Evolutionary conservation across 768 basidiomycete species (phyloP), one percentile per base, ranked within the genome.

Genomic region (Peribolospora kevripleyi): DNA sequence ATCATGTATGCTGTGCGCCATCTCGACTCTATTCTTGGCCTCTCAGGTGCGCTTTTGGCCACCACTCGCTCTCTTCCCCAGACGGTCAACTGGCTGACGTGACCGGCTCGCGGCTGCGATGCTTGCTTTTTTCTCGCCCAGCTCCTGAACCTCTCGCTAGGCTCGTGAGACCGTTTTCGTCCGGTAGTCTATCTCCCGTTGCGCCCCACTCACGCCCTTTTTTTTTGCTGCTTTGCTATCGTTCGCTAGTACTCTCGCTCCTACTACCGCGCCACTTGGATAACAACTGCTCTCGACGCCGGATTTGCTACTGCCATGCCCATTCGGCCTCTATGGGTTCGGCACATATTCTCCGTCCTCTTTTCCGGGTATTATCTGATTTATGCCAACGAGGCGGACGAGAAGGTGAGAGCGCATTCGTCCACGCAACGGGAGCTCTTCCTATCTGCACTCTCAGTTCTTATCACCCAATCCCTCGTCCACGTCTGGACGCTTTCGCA

Each of bases 231-330:
- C 57, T 5, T 5, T 52, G 53, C 10, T 50, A 52, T 8, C 59
- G 37, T 46, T 10, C 11, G 25, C 7, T 53, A 88, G 86, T 91
- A 93, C 65, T 83, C 86, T 3, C 76, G 84, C 0, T 82, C 84
- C 2, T 93, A 88, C 68, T 91, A 90, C 69, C 81, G 93, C 37
- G 91, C 88, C 6, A 91, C 90, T 52, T 98, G 88, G 82, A 80
- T 98, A 55, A 77, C 69, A 51, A 91, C 84, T 0, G 43, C 88
- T 2, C 72, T 95, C n/a, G 93, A 98, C 65, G 87, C 90, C 3
- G 93, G 90, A 1, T 95, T 97, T 64, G 88, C 88, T 0, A 88
- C 88, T 0, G 90, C 91, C 9, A 87, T 91, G 83, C 72, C 77
- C 2, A 84, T 98, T 55, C 78, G 81, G 10, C 84, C 85, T 3